Evolutionary conservation across 208 protist species (phyloP).

Genomic region (Acanthamoeba castellanii): DNA sequence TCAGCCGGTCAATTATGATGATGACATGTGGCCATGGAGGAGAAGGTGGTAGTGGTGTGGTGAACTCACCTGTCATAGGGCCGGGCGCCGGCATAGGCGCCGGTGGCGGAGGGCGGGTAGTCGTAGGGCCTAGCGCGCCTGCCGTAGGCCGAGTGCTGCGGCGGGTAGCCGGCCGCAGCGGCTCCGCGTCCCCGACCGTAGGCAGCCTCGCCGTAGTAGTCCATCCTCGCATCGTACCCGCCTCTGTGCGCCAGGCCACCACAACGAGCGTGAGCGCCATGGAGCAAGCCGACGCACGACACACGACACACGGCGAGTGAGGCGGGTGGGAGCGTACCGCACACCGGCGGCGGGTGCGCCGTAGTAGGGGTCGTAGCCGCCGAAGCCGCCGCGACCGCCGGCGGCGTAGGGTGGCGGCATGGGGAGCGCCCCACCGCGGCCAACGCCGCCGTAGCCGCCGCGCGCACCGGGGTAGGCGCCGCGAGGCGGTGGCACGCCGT

Average conservation of each 20-base stretch:
- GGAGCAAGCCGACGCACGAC: too few relatives aligned
- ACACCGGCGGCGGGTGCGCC: background rate
- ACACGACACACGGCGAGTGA: background rate
- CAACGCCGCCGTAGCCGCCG: background rate
- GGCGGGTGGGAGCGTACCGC: background rate
- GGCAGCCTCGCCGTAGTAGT: background rate
- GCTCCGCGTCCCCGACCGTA: background rate
- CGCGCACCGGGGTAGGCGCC: background rate
- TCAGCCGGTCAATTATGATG: background rate
- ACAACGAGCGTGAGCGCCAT: background rate
- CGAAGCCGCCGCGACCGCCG: background rate
- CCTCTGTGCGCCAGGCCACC: background rate
- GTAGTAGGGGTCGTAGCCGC: background rate
- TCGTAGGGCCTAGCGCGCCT: background rate
- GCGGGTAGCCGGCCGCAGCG: background rate
- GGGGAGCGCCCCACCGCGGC: background rate
- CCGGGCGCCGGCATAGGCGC: background rate
- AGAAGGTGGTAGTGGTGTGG: too few relatives aligned
- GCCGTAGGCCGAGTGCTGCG: slow-evolving; percentile 11
- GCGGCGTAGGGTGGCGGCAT: background rate
- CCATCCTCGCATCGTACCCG: background rate
- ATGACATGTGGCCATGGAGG: background rate
- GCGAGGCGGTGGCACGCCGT: background rate
- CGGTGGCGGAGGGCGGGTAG: background rate
- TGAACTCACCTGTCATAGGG: too few relatives aligned